phyloP scores from a whole-genome alignment of 306 rosid genomes.

The Inga oerstediana region DNA sequence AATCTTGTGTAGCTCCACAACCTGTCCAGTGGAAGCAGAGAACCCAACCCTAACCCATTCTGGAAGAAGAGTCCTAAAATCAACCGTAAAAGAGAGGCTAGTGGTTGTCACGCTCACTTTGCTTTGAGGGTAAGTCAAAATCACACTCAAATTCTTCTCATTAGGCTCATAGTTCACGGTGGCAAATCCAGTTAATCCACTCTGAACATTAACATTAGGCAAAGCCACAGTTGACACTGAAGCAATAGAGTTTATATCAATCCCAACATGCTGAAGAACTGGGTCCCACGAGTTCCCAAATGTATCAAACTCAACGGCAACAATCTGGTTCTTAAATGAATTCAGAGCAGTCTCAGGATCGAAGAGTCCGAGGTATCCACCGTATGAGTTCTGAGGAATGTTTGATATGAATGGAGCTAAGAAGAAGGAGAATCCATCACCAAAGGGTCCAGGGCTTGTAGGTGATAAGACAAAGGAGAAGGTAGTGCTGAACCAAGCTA shows the following conservation, averaged over 20 bases:
- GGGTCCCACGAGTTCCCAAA: conserved; percentile 42
- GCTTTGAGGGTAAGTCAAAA: not conserved
- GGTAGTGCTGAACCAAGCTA: conserved; percentile 25
- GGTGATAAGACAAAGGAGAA: conserved; percentile 34
- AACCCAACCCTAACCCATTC: conserved; percentile 59
- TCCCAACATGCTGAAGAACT: conserved; percentile 6
- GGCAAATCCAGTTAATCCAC: conserved; percentile 36
- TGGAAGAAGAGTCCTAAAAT: conserved; percentile 32
- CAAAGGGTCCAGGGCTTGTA: not conserved
- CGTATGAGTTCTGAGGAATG: conserved; percentile 36
- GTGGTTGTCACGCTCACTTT: not conserved
- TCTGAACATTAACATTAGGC: conserved; percentile 34
- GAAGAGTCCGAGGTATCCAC: conserved; percentile 49
- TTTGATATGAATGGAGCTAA: conserved; percentile 21
- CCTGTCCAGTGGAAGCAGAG: conserved; percentile 57
- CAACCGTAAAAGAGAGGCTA: not conserved
- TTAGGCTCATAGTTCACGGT: conserved; percentile 11
- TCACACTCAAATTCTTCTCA: not conserved
- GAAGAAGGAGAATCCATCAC: conserved; percentile 48
- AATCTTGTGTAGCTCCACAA: conserved; percentile 49
- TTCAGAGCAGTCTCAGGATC: conserved; percentile 30
- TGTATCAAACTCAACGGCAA: conserved; percentile 50
- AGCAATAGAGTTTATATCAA: conserved; percentile 24
- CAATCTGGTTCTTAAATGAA: conserved; percentile 34
- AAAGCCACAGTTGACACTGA: conserved; percentile 21